Evolutionary conservation across 2,329 filamentous ascomycete genomes (phyloP).

Genomic region (Parafenestella ontariensis): DNA sequence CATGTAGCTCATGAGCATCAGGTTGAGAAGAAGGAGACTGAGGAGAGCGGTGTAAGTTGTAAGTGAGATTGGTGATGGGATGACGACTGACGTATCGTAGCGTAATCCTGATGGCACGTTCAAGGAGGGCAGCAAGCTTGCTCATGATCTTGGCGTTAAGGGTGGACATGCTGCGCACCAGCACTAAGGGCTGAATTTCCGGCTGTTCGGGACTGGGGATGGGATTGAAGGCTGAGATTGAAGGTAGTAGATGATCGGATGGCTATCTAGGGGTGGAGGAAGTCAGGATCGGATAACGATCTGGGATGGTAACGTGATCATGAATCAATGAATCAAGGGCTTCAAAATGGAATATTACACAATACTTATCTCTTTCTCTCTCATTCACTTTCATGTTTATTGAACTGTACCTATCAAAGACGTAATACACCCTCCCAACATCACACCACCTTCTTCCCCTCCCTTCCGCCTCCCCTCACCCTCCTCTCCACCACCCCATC

Average conservation of each 20-base stretch:
- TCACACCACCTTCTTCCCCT: too few species aligned
- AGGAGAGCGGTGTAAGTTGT: conserved; percentile 31
- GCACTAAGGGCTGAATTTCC: conserved; percentile 36
- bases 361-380: too few species aligned
- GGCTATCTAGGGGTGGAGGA: too few species aligned
- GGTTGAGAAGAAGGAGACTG: conserved; percentile 11
- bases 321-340: not conserved
- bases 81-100: conserved; percentile 9
- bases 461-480: conserved; percentile 57
- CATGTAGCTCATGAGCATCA: conserved; percentile 39
- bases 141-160: conserved; percentile 44
- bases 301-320: not conserved
- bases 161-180: conserved; percentile 39
- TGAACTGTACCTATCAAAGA: too few species aligned
- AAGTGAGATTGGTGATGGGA: not conserved
- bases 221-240: not conserved
- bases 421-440: too few species aligned
- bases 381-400: too few species aligned
- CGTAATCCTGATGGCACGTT: conserved; percentile 54
- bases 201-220: not conserved
- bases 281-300: too few species aligned
- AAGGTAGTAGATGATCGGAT: not conserved
- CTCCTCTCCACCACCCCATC: conserved; percentile 11
- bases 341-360: not conserved
- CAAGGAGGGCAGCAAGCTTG: conserved; percentile 44